Evolutionary conservation across 1,139 yeast species (phyloP).

Genomic region (Saccharomyces hybrid): DNA sequence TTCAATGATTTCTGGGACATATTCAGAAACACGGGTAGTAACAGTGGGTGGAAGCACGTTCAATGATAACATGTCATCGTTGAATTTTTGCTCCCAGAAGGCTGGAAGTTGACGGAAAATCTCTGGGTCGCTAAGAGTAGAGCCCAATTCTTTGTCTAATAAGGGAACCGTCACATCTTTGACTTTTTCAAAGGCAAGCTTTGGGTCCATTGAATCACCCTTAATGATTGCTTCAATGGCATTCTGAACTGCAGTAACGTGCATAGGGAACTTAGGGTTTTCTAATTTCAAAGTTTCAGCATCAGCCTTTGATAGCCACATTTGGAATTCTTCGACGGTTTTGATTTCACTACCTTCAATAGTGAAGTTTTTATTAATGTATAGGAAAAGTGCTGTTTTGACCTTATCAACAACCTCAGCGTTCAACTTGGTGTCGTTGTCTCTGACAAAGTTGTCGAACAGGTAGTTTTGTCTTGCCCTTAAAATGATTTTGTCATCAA

Average conservation of each 20-base stretch:
- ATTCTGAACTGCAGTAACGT: slow-evolving; percentile 52
- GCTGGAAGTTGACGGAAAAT: slow-evolving; percentile 78
- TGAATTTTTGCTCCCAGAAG: slow-evolving; percentile 79
- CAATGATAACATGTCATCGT: slow-evolving; percentile 75
- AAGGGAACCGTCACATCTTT: slow-evolving; percentile 70
- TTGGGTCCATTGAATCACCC: slow-evolving; percentile 33
- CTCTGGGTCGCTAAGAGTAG: slow-evolving; percentile 73
- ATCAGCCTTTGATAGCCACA: slow-evolving; percentile 49
- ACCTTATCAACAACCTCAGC: slow-evolving; percentile 36
- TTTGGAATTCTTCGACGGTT: slow-evolving; percentile 35
- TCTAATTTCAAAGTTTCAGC: slow-evolving; percentile 42
- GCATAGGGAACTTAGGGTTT: slow-evolving; percentile 83
- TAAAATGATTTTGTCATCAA: slow-evolving; percentile 91
- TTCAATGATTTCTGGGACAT: slow-evolving; percentile 80
- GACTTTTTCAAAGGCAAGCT: slow-evolving; percentile 35
- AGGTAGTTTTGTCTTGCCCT: slow-evolving; percentile 87
- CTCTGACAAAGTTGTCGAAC: slow-evolving; percentile 49
- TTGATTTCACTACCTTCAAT: slow-evolving; percentile 30
- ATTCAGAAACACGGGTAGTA: slow-evolving; percentile 94
- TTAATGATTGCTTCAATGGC: slow-evolving; percentile 41
- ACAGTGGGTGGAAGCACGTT: slow-evolving; percentile 80
- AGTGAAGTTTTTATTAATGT: slow-evolving; percentile 52
- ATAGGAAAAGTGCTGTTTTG: slow-evolving; percentile 40
- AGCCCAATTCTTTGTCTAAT: slow-evolving; percentile 66
- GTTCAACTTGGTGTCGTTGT: slow-evolving; percentile 16